phyloP scores from a whole-genome alignment of 73 alveolate species.

The Breviolum minutum region DNA sequence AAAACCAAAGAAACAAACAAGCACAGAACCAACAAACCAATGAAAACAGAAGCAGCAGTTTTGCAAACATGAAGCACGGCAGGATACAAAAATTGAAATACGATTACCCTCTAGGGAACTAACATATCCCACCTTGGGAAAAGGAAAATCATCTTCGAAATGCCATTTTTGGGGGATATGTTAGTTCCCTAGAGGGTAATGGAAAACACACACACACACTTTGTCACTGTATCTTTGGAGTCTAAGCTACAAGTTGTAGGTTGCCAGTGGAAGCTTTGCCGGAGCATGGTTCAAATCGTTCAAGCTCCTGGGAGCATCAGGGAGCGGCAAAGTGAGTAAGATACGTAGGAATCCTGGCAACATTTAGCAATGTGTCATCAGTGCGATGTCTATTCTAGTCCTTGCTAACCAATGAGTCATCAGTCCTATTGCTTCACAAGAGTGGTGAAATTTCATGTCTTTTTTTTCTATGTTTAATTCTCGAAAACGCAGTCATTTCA shows the following conservation, averaged over 20 bases:
- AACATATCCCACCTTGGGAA: too few species aligned
- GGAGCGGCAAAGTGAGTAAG: background rate
- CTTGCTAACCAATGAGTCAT: background rate
- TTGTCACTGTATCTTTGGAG: background rate
- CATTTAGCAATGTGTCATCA: background rate
- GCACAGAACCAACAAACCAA: too few species aligned
- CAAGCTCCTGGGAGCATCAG: slow-evolving; percentile 8
- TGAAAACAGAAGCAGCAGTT: background rate
- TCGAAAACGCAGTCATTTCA: too few species aligned
- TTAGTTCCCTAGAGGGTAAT: too few species aligned
- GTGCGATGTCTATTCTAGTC: background rate
- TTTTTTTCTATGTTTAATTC: background rate
- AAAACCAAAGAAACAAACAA: too few species aligned
- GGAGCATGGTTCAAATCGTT: slow-evolving; percentile 87
- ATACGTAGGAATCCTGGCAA: background rate
- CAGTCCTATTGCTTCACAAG: too few species aligned
- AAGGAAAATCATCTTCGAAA: too few species aligned
- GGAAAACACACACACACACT: background rate
- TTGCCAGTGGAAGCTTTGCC: slow-evolving; percentile 50
- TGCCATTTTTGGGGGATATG: too few species aligned
- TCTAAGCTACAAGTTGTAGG: background rate
- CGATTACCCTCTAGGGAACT: too few species aligned
- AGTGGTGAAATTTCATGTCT: too few species aligned
- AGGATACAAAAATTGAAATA: too few species aligned
- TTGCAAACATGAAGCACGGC: background rate